These are phyloP conservation scores for Digitaria exilis DNA, from an alignment of 202 grass and related monocot species.

Conservation along the genomic window DNA sequence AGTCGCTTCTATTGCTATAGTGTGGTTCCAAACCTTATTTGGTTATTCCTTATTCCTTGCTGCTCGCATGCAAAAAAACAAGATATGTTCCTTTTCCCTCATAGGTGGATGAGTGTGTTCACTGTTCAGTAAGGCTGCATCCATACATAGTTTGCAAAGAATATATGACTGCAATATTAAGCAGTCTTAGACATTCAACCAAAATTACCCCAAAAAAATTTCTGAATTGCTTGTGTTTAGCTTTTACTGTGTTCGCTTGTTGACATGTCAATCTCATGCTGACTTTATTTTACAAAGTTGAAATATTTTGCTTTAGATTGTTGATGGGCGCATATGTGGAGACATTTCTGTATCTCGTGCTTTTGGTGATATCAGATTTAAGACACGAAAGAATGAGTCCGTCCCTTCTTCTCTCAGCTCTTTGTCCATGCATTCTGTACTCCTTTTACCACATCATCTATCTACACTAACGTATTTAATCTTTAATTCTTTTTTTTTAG, in stretches of 20 bases:
- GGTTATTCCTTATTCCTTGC: neutral
- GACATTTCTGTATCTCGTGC: conserved; percentile 95
- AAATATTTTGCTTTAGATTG: conserved; percentile 58
- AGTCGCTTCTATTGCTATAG: neutral
- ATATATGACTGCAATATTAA: neutral
- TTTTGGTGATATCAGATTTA: conserved; percentile 98
- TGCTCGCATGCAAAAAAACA: neutral
- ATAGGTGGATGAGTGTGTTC: too few species aligned
- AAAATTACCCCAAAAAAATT: too few species aligned
- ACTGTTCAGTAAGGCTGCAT: neutral
- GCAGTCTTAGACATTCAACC: neutral
- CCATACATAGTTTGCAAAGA: conserved; percentile 8
- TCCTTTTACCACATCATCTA: neutral
- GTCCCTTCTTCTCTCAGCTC: conserved; percentile 52
- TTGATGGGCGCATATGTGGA: conserved; percentile 96
- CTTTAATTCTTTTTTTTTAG: conserved; percentile 34
- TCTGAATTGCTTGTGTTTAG: neutral
- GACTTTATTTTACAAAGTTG: conserved; percentile 32
- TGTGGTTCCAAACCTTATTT: neutral
- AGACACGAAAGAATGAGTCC: conserved; percentile 90
- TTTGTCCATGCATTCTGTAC: conserved; percentile 22
- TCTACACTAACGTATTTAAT: conserved; percentile 4
- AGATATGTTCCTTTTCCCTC: neutral
- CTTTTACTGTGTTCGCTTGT: conserved; percentile 8
- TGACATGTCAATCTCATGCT: neutral